Conservation (phyloP, 2,329 filamentous ascomycete genomes). For the Botrytis deweyae region DNA sequence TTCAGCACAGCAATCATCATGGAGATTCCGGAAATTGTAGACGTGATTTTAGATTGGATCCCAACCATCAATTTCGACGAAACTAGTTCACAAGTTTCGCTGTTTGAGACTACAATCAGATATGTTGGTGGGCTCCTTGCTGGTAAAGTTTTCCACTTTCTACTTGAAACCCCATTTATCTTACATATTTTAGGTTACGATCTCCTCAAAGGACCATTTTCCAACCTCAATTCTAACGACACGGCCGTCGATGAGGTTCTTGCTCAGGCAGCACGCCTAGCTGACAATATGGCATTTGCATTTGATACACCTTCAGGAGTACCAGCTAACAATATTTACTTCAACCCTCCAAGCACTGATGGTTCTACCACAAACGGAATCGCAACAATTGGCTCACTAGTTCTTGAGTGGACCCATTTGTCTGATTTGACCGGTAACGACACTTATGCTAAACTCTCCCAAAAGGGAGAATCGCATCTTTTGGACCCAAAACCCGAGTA, state of each 20-base stretch:
- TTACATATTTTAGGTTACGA: slow-evolving; percentile 55
- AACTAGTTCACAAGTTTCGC: slow-evolving; percentile 60
- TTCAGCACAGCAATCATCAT: slow-evolving; percentile 79
- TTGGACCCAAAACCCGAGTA: slow-evolving; percentile 61
- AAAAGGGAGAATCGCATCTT: slow-evolving; percentile 68
- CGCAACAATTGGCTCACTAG: slow-evolving; percentile 73
- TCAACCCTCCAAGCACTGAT: slow-evolving; percentile 53
- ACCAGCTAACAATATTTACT: slow-evolving; percentile 66
- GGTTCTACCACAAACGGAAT: slow-evolving; percentile 63
- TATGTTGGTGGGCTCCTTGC: slow-evolving; percentile 81
- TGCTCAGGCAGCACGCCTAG: slow-evolving; percentile 64
- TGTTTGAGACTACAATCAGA: slow-evolving; percentile 90
- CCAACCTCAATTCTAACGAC: slow-evolving; percentile 47
- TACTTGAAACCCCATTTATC: slow-evolving; percentile 2
- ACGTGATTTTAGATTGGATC: slow-evolving; percentile 70
- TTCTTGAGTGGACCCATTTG: slow-evolving; percentile 81
- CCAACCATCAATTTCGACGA: slow-evolving; percentile 67
- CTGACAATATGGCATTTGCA: slow-evolving; percentile 70
- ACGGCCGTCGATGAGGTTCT: slow-evolving; percentile 57
- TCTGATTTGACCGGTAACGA: slow-evolving; percentile 70
- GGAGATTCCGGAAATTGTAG: slow-evolving; percentile 64
- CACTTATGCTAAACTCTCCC: slow-evolving; percentile 64
- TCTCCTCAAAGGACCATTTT: slow-evolving; percentile 67
- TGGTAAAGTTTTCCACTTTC: slow-evolving; percentile 48
- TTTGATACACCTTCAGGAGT: slow-evolving; percentile 77